Evolutionary conservation across 2,329 filamentous ascomycete genomes (phyloP).

Genomic region (Ceratocystis huliohia): DNA sequence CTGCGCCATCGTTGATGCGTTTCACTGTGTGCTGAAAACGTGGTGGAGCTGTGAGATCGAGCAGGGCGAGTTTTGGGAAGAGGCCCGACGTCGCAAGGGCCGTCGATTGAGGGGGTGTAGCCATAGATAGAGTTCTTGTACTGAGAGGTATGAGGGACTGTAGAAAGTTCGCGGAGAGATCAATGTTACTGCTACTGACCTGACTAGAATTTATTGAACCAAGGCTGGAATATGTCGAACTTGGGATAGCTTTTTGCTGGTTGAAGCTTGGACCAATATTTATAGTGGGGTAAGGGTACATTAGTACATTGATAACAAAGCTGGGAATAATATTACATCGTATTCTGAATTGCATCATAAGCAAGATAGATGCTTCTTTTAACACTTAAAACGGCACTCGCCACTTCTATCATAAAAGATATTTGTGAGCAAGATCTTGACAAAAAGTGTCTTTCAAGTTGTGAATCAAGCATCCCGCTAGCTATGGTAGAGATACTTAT

Average conservation of each 20-base stretch:
- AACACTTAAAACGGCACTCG: too few species aligned
- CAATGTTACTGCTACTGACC: too few species aligned
- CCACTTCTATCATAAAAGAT: too few species aligned
- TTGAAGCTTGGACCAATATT: not conserved
- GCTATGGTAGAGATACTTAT: too few species aligned
- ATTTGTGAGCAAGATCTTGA: too few species aligned
- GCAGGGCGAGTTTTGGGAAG: constrained; percentile 31
- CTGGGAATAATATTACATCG: not conserved
- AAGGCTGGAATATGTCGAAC: not conserved
- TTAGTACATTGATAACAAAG: not conserved
- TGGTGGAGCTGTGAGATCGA: constrained; percentile 36
- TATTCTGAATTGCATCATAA: too few species aligned
- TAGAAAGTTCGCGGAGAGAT: not conserved
- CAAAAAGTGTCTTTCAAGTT: too few species aligned
- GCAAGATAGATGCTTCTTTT: too few species aligned
- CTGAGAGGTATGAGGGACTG: not conserved
- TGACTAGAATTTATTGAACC: not conserved
- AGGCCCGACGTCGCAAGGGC: not conserved
- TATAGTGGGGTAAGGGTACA: not conserved
- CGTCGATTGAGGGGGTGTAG: constrained; percentile 6
- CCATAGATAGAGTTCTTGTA: not conserved
- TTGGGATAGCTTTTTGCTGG: not conserved
- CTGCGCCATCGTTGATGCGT: constrained; percentile 69
- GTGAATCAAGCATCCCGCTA: too few species aligned
- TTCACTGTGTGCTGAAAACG: constrained; percentile 59